Conservation (phyloP, 139 green algal genomes). For the Chlamydomonas schloesseri region DNA sequence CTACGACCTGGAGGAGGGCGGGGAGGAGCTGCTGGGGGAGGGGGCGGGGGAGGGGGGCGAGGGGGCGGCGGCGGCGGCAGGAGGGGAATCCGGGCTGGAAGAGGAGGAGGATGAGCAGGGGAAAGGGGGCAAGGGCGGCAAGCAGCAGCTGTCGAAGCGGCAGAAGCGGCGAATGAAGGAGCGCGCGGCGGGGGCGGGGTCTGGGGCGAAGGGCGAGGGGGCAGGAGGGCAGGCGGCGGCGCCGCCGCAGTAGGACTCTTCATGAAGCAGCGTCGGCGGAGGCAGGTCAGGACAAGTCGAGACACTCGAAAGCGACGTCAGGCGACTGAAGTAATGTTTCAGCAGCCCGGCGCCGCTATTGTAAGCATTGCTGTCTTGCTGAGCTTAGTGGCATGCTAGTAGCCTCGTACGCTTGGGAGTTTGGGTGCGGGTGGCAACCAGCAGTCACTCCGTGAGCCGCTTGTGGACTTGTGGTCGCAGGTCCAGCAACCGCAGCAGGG, state of each 20-base stretch:
- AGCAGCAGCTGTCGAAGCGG: background rate
- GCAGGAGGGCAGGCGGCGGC: background rate
- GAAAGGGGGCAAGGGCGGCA: background rate
- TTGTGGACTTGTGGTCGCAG: too few relatives aligned
- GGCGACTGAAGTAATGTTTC: too few relatives aligned
- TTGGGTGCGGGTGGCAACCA: too few relatives aligned
- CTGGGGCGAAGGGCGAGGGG: background rate
- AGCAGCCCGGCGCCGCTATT: too few relatives aligned
- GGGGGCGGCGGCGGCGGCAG: background rate
- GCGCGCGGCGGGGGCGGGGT: background rate
- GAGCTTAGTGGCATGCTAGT: too few relatives aligned
- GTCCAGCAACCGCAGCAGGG: too few relatives aligned
- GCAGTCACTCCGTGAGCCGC: too few relatives aligned
- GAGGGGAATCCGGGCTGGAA: background rate
- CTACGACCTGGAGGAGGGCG: conserved; percentile 36
- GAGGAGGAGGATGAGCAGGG: background rate
- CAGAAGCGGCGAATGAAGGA: background rate
- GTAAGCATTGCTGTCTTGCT: too few relatives aligned
- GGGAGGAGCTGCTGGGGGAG: background rate
- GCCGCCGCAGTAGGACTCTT: background rate
- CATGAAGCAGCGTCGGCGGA: too few relatives aligned
- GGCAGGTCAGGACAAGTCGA: too few relatives aligned
- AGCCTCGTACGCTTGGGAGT: too few relatives aligned
- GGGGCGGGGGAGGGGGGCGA: background rate
- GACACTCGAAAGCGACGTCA: too few relatives aligned